A percentile compares a stretch with the other conserved stretches of the same genome.
Conservation (phyloP, 31 red algal genomes). For the Bonnemaisonia californica region DNA sequence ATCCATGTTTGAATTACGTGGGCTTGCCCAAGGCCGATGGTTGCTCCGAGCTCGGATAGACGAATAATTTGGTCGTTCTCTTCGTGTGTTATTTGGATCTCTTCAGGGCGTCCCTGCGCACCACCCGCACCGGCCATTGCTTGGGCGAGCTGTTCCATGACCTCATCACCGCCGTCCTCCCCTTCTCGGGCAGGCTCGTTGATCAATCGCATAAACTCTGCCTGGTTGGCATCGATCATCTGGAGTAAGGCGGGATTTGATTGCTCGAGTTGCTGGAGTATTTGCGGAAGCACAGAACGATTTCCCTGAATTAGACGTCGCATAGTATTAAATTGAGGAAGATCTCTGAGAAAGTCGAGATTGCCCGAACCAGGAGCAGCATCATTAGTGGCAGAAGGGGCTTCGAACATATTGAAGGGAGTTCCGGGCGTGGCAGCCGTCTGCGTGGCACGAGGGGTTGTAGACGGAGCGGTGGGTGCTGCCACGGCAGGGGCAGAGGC, state of each 20-base stretch:
- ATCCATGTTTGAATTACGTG: slow-evolving; percentile 87
- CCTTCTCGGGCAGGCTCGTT: slow-evolving; percentile 90
- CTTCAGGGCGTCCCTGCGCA: slow-evolving; percentile 10
- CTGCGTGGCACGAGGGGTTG: not conserved
- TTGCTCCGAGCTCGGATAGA: slow-evolving; percentile 68
- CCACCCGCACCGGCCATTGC: slow-evolving; percentile 57
- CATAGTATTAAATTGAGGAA: slow-evolving; percentile 90
- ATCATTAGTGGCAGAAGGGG: slow-evolving; percentile 18
- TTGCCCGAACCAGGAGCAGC: slow-evolving; percentile 33
- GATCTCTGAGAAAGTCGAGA: slow-evolving; percentile 74
- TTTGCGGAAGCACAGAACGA: slow-evolving; percentile 71
- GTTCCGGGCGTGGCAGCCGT: slow-evolving; percentile 13
- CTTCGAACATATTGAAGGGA: slow-evolving; percentile 88
- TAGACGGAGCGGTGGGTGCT: slow-evolving; percentile 3
- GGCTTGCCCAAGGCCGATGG: slow-evolving; percentile 75
- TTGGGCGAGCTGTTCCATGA: slow-evolving; percentile 59
- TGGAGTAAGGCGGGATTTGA: slow-evolving; percentile 74
- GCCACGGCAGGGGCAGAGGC: slow-evolving; percentile 28
- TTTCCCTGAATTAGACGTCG: slow-evolving; percentile 87
- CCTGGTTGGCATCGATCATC: slow-evolving; percentile 86
- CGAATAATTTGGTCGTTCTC: slow-evolving; percentile 88
- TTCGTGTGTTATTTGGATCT: slow-evolving; percentile 81
- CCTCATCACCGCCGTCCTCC: slow-evolving; percentile 57
- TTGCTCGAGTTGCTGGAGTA: slow-evolving; percentile 84
- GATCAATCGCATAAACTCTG: slow-evolving; percentile 80